Evolutionary conservation across 106 monocot species (phyloP).

Genomic region (Allium cepa): DNA sequence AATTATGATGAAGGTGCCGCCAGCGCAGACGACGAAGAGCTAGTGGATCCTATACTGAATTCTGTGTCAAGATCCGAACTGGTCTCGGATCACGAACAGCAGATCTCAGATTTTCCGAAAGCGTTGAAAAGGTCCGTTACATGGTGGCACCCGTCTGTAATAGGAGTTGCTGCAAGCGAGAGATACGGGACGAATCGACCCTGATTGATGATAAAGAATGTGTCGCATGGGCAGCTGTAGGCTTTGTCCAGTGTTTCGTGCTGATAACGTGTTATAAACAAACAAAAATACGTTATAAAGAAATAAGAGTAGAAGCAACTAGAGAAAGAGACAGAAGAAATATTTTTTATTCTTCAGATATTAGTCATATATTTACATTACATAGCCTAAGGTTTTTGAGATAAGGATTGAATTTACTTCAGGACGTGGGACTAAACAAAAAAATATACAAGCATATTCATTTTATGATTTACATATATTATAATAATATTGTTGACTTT

Average conservation of each 20-base stretch:
- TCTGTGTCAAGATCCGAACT: conserved; percentile 51
- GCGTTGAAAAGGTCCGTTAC: conserved; percentile 42
- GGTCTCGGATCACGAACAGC: conserved; percentile 30
- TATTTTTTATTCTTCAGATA: too few species aligned
- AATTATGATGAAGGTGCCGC: conserved; percentile 17
- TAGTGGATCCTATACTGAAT: conserved; percentile 30
- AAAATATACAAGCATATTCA: too few species aligned
- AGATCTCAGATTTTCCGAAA: conserved; percentile 68
- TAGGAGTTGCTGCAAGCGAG: conserved; percentile 56
- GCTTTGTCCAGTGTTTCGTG: conserved; percentile 63
- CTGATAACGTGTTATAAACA: too few species aligned
- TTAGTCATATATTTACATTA: too few species aligned
- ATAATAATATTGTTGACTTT: too few species aligned
- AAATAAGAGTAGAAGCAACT: too few species aligned
- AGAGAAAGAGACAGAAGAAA: too few species aligned
- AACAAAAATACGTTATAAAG: too few species aligned
- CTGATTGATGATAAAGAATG: conserved; percentile 51
- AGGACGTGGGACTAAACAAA: too few species aligned
- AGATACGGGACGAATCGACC: neutral
- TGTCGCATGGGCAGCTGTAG: conserved; percentile 97
- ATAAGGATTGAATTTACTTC: too few species aligned
- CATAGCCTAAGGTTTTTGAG: too few species aligned
- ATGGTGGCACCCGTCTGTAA: conserved; percentile 66
- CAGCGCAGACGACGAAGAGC: conserved; percentile 20
- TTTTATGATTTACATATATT: too few species aligned